Base-by-base conservation (phyloP, 2,329 filamentous ascomycete genomes). In the Diaporthe australafricana region DNA sequence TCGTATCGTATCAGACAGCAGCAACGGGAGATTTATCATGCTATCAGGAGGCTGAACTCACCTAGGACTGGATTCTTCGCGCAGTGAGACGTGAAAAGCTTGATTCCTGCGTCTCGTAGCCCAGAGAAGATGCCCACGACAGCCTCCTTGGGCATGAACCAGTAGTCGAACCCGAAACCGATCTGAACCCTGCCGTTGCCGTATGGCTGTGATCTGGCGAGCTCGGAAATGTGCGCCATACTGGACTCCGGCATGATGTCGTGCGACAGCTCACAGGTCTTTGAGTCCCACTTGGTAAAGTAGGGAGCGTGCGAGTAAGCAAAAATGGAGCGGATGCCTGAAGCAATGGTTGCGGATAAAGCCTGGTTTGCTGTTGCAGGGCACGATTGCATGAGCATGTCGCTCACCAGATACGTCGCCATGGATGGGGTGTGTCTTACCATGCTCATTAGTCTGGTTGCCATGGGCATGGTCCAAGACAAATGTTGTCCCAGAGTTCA, bases 161-260 rank as follows among this genome's bases (percentile, higher is more conserved):
- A 65, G 22, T 45, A 65, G 42, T 65, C 60, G 60, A 65, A 65
- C 11, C 38, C 38, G 11, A 65, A 65, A 5, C 60, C 60, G n/a
- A 65, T 45, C 20, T 65, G 60, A 22, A 65, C 60, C 42, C 60
- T 65, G 22, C 60, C 60, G 20, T 48, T 48, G 12, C 60, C 60
- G 27, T 20, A 65, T 3, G 60, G 60, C 38, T 45, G 38, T 9
- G 38, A 32, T 20, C n/a, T 47, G 22, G 60, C 60, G 27, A 65
- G 42, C 27, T 45, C 27, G 22, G 20, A 45, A 20, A 65, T 42
- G 6, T 65, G 60, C 1, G 60, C 38, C 38, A 65, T 45, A 22
- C 12, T 45, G 6, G 38, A 65, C 22, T 48, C 27, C 1, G 60
- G 60, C 27, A 65, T 45, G 27, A 48, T 45, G 7, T 45, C 38